Percentiles rank a stretch among this genome's conserved stretches.
Conservation (phyloP, 305 asterid genomes). For the Fraxinus velutina region DNA sequence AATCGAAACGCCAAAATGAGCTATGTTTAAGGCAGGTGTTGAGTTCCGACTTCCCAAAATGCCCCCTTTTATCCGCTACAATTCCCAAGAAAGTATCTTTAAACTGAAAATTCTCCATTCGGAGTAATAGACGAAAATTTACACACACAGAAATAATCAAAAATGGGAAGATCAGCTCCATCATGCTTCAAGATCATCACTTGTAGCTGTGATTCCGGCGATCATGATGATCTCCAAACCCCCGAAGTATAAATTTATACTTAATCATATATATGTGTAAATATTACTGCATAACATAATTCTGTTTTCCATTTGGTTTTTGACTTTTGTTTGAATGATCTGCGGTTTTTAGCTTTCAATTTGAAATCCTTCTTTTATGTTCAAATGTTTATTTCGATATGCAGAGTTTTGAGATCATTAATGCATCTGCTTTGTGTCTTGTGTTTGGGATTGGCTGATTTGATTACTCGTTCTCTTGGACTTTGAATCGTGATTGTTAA, state of each 20-base stretch:
- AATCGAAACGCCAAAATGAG: constrained; percentile 40
- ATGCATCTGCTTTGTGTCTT: not conserved
- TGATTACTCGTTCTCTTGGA: not conserved
- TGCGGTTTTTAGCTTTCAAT: not conserved
- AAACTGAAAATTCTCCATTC: not conserved
- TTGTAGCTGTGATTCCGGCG: constrained; percentile 76
- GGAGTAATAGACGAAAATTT: not conserved
- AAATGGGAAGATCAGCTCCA: constrained; percentile 70
- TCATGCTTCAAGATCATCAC: constrained; percentile 83
- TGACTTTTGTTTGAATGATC: not conserved
- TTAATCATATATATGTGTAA: not conserved
- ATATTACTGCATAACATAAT: not conserved
- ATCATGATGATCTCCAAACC: constrained; percentile 64
- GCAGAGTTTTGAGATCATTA: constrained; percentile 3
- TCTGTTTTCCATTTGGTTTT: not conserved
- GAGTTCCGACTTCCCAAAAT: constrained; percentile 55
- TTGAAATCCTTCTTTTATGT: not conserved
- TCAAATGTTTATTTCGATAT: not conserved
- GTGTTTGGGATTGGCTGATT: not conserved
- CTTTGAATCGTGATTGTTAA: not conserved
- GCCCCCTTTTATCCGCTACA: constrained; percentile 34
- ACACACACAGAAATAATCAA: not conserved
- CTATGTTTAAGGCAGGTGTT: constrained; percentile 47
- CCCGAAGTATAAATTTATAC: constrained; percentile 46
- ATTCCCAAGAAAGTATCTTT: constrained; percentile 34